Conservation (phyloP, 495 filamentous ascomycete genomes). For the Penicillium tannophilum region DNA sequence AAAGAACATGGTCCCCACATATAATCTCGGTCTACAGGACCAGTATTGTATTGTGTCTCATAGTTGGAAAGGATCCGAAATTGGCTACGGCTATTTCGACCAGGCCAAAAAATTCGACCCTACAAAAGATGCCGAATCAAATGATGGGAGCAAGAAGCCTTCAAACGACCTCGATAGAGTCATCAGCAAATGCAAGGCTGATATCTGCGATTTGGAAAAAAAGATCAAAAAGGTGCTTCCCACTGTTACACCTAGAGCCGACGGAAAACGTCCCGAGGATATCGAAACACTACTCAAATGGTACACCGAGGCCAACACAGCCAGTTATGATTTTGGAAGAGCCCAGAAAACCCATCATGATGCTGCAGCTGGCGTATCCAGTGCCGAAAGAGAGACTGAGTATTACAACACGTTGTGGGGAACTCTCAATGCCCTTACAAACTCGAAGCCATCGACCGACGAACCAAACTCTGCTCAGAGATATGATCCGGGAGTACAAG, state of each 20-base stretch:
- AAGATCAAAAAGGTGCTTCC: constrained; percentile 2
- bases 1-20: constrained; percentile 34
- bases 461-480: neutral
- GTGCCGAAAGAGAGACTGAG: constrained; percentile 4
- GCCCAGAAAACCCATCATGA: constrained; percentile 6
- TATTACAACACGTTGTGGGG: constrained; percentile 5
- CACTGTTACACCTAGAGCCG: neutral
- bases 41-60: constrained; percentile 51
- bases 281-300: constrained; percentile 6
- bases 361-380: neutral
- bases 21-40: constrained; percentile 28
- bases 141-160: neutral
- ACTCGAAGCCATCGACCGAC: neutral
- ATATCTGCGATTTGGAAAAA: neutral
- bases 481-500: neutral
- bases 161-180: constrained; percentile 1
- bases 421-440: neutral
- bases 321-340: constrained; percentile 1
- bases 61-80: constrained; percentile 48
- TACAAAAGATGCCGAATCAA: constrained; percentile 10
- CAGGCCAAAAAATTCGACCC: constrained; percentile 11
- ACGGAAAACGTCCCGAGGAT: constrained; percentile 3
- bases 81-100: constrained; percentile 38
- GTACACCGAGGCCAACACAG: constrained; percentile 8
- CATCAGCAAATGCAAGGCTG: constrained; percentile 4